phyloP scores from a whole-genome alignment of 148 eudicot species.

The Oxyria digyna region DNA sequence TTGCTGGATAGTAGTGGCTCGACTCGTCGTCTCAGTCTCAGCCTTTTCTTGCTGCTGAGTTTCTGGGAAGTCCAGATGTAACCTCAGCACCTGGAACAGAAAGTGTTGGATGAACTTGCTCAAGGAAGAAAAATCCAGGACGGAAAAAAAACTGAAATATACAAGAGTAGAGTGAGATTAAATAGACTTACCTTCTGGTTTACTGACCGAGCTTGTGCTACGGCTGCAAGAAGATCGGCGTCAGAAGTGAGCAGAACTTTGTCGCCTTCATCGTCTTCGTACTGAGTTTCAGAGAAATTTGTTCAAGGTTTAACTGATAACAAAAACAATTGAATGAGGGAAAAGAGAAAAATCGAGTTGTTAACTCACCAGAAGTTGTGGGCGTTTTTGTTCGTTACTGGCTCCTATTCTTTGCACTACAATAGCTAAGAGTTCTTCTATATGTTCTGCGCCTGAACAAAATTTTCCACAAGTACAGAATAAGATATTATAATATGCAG shows the following conservation, averaged over 20 bases:
- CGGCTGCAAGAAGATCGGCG: slow-evolving; percentile 75
- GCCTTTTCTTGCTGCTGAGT: slow-evolving; percentile 14
- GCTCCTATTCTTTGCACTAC: slow-evolving; percentile 63
- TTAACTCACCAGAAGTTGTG: slow-evolving; percentile 60
- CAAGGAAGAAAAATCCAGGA: background rate
- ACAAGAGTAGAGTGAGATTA: background rate
- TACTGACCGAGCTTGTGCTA: slow-evolving; percentile 60
- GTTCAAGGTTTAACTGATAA: background rate
- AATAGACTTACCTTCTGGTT: slow-evolving; percentile 57
- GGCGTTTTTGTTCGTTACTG: slow-evolving; percentile 24
- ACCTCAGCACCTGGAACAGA: slow-evolving; percentile 52
- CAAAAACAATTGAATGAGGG: background rate
- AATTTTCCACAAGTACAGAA: background rate
- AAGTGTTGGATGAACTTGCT: background rate
- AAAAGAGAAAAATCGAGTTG: background rate
- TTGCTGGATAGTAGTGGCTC: slow-evolving; percentile 14
- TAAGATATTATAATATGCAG: background rate
- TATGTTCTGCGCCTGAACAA: slow-evolving; percentile 52
- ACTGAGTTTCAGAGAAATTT: slow-evolving; percentile 24
- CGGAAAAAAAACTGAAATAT: background rate
- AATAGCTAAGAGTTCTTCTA: slow-evolving; percentile 67
- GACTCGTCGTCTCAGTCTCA: slow-evolving; percentile 15
- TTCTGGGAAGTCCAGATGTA: slow-evolving; percentile 65
- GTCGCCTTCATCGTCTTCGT: slow-evolving; percentile 95
- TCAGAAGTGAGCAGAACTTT: slow-evolving; percentile 78